Evolutionary conservation across 371 early-diverging fungal genomes (phyloP), one percentile per base, ranked within the genome.

Genomic region (Apophysomyces trapeziformis): DNA sequence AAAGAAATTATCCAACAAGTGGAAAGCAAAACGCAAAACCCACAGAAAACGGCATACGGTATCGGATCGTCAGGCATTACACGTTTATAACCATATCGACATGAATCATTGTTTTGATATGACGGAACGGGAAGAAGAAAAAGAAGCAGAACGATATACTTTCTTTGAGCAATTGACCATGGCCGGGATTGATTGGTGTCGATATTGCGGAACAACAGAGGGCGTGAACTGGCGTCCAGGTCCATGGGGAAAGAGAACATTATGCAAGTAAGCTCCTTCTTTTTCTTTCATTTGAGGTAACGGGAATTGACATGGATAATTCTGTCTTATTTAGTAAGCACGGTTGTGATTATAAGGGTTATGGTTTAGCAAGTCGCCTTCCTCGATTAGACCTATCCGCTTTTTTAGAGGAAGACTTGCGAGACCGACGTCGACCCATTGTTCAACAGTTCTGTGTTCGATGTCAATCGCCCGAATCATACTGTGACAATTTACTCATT

Each of bases 181-280:
- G 57, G 69, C 64, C 7, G 79, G 78, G 9, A 66, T 84, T 43
- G 83, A 89, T 73, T 91, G 91, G 91, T 91, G 91, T 70, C 80
- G 91, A 57, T 91, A 91, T 70, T 91, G 91, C 70, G 91, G 91
- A 41, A 89, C 32, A 26, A 26, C 32, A 2, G 32, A 26, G 32
- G 32, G 32, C 32, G 32, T 26, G 32, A 26, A 26, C 89, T 91
- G 90, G 89, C 85, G 91, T 57, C 91, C 90, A 2, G 91, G 91
- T 0, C 91, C 91, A 38, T 91, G 91, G 91, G 91, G 91, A 37
- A 89, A 90, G 74, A 80, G 89, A 60, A 90, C 91, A 13, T 76
- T 91, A 57, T 91, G 91, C 90, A 91, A 91, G 85, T 86, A 73
- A 68, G 74, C 1, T 26, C 32, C 32, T 26, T 26, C 32, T 26